Percentiles rank a stretch among this genome's conserved stretches.
Conservation (phyloP, 768 basidiomycete species). For the Suillus spraguei region DNA sequence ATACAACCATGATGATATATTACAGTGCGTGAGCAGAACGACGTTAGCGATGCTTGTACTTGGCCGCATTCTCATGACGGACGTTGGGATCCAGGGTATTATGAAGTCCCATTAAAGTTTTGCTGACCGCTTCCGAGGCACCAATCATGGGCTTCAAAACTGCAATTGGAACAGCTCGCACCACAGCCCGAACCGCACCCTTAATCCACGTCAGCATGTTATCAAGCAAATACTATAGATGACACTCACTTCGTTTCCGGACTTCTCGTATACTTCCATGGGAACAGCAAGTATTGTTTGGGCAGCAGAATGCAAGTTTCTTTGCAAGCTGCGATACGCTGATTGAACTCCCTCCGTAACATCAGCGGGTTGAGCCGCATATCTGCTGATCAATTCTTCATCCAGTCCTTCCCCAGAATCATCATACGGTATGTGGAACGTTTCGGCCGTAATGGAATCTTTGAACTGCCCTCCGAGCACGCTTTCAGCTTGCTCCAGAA, state of each 20-base stretch:
- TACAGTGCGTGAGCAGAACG: slow-evolving; percentile 23
- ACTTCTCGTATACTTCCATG: slow-evolving; percentile 97
- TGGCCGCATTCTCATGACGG: slow-evolving; percentile 83
- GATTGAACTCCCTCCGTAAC: slow-evolving; percentile 86
- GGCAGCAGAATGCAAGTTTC: slow-evolving; percentile 90
- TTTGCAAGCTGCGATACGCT: slow-evolving; percentile 87
- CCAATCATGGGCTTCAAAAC: slow-evolving; percentile 99
- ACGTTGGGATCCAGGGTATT: slow-evolving; percentile 90
- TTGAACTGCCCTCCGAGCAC: slow-evolving; percentile 83
- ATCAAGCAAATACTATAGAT: neutral
- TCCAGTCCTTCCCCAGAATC: slow-evolving; percentile 37
- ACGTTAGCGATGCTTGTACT: slow-evolving; percentile 82
- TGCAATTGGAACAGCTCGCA: slow-evolving; percentile 96
- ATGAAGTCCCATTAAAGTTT: slow-evolving; percentile 91
- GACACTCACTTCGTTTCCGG: slow-evolving; percentile 78
- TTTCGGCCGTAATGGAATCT: slow-evolving; percentile 65
- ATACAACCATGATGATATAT: slow-evolving; percentile 16
- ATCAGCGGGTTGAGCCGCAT: slow-evolving; percentile 88
- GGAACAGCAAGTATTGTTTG: slow-evolving; percentile 98
- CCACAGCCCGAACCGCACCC: slow-evolving; percentile 93
- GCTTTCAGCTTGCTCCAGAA: slow-evolving; percentile 92
- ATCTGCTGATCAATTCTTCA: slow-evolving; percentile 77
- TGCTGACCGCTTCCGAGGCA: slow-evolving; percentile 94
- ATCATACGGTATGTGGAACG: slow-evolving; percentile 49
- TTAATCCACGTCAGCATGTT: slow-evolving; percentile 31